These are phyloP conservation scores for Metarhizium robertsii DNA, from an alignment of 2,329 filamentous ascomycete species.

Conservation along the genomic window DNA sequence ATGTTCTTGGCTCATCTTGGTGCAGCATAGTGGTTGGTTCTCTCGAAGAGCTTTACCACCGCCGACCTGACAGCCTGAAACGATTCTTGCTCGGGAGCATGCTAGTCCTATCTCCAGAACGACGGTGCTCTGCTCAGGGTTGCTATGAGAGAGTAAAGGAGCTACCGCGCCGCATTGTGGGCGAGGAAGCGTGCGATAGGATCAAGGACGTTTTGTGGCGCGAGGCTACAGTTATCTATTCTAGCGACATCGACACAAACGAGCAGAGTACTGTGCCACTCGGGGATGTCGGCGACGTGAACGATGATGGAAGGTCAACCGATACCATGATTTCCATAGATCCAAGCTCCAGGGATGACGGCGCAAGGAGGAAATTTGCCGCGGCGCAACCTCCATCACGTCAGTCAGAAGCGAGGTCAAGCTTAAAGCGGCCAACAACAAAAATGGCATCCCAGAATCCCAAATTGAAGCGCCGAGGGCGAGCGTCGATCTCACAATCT, in stretches of 20 bases:
- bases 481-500: not conserved
- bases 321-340: not conserved
- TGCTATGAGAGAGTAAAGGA: not conserved
- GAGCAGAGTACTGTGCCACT: not conserved
- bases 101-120: not conserved
- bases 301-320: not conserved
- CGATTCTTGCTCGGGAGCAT: slow-evolving; percentile 1
- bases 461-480: slow-evolving; percentile 2
- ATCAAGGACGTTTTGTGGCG: slow-evolving; percentile 1
- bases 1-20: no score
- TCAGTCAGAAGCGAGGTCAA: not conserved
- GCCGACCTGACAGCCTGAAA: not conserved
- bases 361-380: not conserved
- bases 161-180: not conserved
- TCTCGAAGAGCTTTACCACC: not conserved
- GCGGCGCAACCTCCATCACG: not conserved
- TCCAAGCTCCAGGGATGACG: no score
- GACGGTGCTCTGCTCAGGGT: not conserved
- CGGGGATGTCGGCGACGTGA: not conserved
- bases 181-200: not conserved
- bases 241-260: not conserved
- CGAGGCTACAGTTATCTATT: not conserved
- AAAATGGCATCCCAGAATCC: not conserved
- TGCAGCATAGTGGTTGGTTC: not conserved
- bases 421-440: not conserved